A percentile compares a stretch with the other conserved stretches of the same genome.
phyloP scores from a whole-genome alignment of 495 filamentous ascomycete genomes.

The Penicillium coprophilum region DNA sequence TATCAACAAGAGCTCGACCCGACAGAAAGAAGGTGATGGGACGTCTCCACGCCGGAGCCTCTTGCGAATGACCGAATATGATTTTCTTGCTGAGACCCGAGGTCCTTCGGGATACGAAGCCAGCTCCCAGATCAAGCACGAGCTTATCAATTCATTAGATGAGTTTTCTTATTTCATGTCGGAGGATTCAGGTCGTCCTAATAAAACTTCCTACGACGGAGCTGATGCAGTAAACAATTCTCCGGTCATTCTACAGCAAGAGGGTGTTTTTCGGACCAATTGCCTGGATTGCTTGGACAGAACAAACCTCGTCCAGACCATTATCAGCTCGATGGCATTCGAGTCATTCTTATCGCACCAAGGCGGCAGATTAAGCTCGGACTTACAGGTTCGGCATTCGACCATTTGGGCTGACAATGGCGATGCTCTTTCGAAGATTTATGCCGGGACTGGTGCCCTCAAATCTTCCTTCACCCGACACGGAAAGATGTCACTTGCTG shows the following conservation, averaged over 20 bases:
- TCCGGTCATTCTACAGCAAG: slow-evolving; percentile 79
- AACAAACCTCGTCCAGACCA: slow-evolving; percentile 94
- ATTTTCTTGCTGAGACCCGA: slow-evolving; percentile 93
- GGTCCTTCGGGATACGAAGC: slow-evolving; percentile 85
- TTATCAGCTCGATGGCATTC: slow-evolving; percentile 87
- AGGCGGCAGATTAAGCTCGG: slow-evolving; percentile 61
- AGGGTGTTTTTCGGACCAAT: slow-evolving; percentile 93
- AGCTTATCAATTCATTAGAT: slow-evolving; percentile 73
- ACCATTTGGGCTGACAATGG: slow-evolving; percentile 98
- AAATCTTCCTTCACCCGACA: slow-evolving; percentile 95
- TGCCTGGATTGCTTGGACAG: slow-evolving; percentile 95
- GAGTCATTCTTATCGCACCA: slow-evolving; percentile 74
- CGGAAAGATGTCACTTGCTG: slow-evolving; percentile 94
- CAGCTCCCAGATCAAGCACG: slow-evolving; percentile 70
- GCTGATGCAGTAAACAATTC: slow-evolving; percentile 45
- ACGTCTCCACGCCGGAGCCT: slow-evolving; percentile 63
- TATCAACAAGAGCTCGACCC: slow-evolving; percentile 66
- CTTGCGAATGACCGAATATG: slow-evolving; percentile 77
- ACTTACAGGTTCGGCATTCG: slow-evolving; percentile 88
- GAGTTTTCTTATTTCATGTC: slow-evolving; percentile 87
- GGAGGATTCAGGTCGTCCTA: slow-evolving; percentile 51
- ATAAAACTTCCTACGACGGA: slow-evolving; percentile 23
- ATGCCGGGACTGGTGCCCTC: slow-evolving; percentile 92
- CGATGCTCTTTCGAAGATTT: slow-evolving; percentile 90
- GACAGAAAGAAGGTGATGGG: slow-evolving; percentile 41